Evolutionary conservation across 441 rosid genomes (phyloP).

Genomic region (Euphorbia schlechtendalii): DNA sequence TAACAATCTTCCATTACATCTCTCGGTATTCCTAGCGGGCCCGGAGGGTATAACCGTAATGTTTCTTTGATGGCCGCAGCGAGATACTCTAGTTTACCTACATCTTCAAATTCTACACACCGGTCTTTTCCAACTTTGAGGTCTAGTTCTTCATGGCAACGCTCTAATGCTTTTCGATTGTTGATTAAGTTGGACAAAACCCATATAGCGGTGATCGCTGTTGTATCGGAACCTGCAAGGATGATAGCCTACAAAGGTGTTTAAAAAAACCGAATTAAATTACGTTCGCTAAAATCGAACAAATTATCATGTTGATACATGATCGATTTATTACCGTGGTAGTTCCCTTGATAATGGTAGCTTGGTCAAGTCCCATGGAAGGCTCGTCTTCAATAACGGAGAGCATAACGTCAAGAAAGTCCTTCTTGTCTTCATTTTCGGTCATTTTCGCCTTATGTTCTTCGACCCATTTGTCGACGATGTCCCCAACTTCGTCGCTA

Average conservation of each 20-base stretch:
- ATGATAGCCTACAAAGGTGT: background rate
- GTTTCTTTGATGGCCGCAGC: slow-evolving; percentile 41
- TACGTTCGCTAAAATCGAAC: too few species aligned
- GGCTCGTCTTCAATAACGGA: background rate
- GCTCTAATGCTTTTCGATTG: background rate
- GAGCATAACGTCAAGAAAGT: slow-evolving; percentile 20
- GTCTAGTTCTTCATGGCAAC: slow-evolving; percentile 29
- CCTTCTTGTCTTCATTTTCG: too few species aligned
- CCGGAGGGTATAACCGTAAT: slow-evolving; percentile 39
- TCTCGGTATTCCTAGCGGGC: slow-evolving; percentile 35
- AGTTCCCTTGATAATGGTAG: too few species aligned
- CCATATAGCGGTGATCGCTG: background rate
- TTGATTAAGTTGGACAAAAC: background rate
- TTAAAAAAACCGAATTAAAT: too few species aligned
- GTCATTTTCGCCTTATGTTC: too few species aligned
- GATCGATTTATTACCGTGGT: too few species aligned
- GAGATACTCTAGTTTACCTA: slow-evolving; percentile 34
- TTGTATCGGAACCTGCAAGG: background rate
- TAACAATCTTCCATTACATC: slow-evolving; percentile 36
- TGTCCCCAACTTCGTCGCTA: too few species aligned
- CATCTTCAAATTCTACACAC: slow-evolving; percentile 35
- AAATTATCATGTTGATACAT: too few species aligned
- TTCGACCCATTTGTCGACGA: too few species aligned
- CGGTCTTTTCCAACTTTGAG: slow-evolving; percentile 34
- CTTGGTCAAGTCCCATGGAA: slow-evolving; percentile 2